Percentiles rank a stretch among this genome's conserved stretches.
Conservation (phyloP, 2,329 filamentous ascomycete genomes). For the Diaporthe citri region DNA sequence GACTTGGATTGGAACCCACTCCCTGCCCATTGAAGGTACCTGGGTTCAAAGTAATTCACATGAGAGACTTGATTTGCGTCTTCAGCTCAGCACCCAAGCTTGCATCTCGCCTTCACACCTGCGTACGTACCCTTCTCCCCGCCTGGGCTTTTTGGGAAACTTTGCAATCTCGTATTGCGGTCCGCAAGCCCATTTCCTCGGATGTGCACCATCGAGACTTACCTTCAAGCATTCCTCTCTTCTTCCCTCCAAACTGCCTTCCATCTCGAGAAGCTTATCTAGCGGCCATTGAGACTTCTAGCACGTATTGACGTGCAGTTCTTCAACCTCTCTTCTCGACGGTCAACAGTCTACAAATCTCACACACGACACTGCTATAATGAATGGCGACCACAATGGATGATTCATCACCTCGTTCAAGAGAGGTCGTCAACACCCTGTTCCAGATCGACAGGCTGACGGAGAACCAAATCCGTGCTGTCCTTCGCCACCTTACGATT, state of each 20-base stretch:
- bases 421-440: constrained; percentile 8
- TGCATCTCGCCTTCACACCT: background rate
- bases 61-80: background rate
- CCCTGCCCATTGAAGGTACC: background rate
- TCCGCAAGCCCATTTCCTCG: too few species aligned
- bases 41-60: too few species aligned
- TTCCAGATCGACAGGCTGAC: constrained; percentile 7
- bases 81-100: background rate
- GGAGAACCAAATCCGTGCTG: background rate
- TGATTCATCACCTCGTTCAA: background rate
- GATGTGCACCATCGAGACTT: background rate
- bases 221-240: background rate
- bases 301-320: background rate
- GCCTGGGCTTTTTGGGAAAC: too few species aligned
- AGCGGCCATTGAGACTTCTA: background rate
- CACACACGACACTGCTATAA: background rate
- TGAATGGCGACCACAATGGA: background rate
- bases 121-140: too few species aligned
- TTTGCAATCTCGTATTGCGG: background rate
- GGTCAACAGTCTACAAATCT: background rate
- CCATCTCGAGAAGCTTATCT: background rate
- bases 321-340: background rate
- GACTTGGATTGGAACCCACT: background rate
- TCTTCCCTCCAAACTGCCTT: too few species aligned
- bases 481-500: background rate